phyloP scores from a whole-genome alignment of 257 asterid genomes.

The Prunella vulgaris region DNA sequence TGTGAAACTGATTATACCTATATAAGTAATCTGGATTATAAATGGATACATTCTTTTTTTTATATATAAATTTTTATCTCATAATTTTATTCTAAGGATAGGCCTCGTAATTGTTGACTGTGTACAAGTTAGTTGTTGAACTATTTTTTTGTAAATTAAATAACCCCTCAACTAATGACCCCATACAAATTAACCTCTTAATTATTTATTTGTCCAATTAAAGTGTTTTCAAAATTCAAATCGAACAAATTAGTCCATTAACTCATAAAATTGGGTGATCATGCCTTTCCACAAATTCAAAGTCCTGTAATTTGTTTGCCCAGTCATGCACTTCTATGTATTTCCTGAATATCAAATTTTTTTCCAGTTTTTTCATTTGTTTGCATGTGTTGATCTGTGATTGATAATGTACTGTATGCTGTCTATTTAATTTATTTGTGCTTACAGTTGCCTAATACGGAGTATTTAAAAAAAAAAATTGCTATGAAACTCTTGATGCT shows the following conservation, averaged over 20 bases:
- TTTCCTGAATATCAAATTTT: neutral
- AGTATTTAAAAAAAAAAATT: neutral
- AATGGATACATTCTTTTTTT: neutral
- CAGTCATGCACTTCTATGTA: neutral
- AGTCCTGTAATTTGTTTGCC: neutral
- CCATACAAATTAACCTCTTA: neutral
- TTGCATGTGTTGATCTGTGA: neutral
- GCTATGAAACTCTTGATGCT: constrained; percentile 1
- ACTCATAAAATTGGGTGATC: neutral
- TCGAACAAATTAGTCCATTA: neutral
- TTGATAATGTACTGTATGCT: neutral
- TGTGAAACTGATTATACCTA: constrained; percentile 1
- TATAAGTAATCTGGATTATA: neutral
- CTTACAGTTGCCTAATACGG: neutral
- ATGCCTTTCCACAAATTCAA: neutral
- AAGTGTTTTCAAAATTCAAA: too few relatives aligned
- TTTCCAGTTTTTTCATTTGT: neutral
- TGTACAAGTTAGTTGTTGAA: neutral
- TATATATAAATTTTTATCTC: neutral
- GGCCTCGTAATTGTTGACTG: neutral
- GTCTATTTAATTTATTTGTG: neutral
- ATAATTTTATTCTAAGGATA: neutral
- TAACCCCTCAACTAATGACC: too few relatives aligned
- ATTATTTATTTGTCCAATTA: neutral
- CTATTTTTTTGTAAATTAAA: too few relatives aligned